Conservation (phyloP, 192 early-diverging fungal species). For the Funneliformis mosseae region DNA sequence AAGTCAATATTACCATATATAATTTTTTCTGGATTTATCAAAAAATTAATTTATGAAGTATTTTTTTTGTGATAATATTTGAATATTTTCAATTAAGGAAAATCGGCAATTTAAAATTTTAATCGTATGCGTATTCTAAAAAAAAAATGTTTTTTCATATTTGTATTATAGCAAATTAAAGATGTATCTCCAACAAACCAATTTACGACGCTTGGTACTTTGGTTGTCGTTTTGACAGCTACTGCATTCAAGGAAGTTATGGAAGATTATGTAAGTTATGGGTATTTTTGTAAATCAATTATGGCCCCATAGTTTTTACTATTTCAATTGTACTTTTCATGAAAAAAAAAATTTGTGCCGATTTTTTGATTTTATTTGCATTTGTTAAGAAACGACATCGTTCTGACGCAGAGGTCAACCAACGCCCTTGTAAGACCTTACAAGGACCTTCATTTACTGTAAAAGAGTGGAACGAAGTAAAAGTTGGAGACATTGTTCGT, state of each 20-base stretch:
- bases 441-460: constrained; percentile 67
- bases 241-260: constrained; percentile 94
- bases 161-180: constrained; percentile 79
- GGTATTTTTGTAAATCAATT: not conserved
- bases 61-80: too few relatives aligned
- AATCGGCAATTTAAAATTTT: not conserved
- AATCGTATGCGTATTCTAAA: not conserved
- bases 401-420: constrained; percentile 76
- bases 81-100: not conserved
- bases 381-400: constrained; percentile 63
- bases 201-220: constrained; percentile 82
- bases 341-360: not conserved
- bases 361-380: not conserved
- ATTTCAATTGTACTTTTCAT: too few relatives aligned
- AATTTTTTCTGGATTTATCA: too few relatives aligned
- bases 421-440: constrained; percentile 62
- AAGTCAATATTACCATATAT: too few relatives aligned
- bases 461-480: constrained; percentile 77
- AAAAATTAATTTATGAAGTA: too few relatives aligned
- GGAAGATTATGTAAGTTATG: constrained; percentile 75
- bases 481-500: constrained; percentile 92
- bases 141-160: not conserved
- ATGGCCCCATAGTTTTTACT: not conserved
- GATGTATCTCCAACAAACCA: constrained; percentile 92
- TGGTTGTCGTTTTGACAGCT: constrained; percentile 82